These are phyloP conservation scores for Saturnispora ahearnii DNA, from an alignment of 805 yeast species.

Conservation along the genomic window DNA sequence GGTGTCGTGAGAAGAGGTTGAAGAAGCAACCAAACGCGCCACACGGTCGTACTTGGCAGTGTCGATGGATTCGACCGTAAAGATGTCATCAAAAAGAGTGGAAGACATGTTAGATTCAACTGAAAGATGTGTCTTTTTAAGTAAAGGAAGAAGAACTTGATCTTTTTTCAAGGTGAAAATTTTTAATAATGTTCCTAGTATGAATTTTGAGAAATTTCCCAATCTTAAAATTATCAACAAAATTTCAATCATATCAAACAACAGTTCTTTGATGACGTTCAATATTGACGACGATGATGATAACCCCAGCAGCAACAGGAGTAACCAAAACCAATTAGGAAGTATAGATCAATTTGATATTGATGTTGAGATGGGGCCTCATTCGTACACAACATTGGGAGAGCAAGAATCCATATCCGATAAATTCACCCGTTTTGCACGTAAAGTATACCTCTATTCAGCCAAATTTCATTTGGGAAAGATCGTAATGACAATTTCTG, in stretches of 20 bases:
- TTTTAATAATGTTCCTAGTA: neutral
- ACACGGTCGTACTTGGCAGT: constrained; percentile 88
- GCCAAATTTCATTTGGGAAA: neutral
- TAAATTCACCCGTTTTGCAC: neutral
- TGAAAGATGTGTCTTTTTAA: too few species aligned
- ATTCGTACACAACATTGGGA: neutral
- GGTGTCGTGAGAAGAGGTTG: constrained; percentile 73
- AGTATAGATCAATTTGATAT: constrained; percentile 18
- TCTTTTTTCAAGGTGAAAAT: constrained; percentile 1
- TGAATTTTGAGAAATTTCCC: neutral
- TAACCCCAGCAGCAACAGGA: neutral
- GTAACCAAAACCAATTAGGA: neutral
- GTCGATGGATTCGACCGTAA: constrained; percentile 76
- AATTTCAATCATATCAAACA: neutral
- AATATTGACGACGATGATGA: constrained; percentile 9
- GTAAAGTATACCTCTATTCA: neutral
- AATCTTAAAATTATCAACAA: neutral
- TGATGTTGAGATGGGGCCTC: constrained; percentile 15
- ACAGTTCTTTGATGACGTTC: neutral
- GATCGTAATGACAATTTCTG: neutral
- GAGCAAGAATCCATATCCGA: neutral
- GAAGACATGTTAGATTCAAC: constrained; percentile 39
- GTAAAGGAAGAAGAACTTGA: neutral
- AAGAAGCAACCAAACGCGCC: constrained; percentile 77
- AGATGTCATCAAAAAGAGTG: constrained; percentile 88